Percentiles rank a stretch among this genome's conserved stretches.
These are phyloP conservation scores for Boletus coffeatus DNA, from an alignment of 1,284 basidiomycete species.

Conservation along the genomic window DNA sequence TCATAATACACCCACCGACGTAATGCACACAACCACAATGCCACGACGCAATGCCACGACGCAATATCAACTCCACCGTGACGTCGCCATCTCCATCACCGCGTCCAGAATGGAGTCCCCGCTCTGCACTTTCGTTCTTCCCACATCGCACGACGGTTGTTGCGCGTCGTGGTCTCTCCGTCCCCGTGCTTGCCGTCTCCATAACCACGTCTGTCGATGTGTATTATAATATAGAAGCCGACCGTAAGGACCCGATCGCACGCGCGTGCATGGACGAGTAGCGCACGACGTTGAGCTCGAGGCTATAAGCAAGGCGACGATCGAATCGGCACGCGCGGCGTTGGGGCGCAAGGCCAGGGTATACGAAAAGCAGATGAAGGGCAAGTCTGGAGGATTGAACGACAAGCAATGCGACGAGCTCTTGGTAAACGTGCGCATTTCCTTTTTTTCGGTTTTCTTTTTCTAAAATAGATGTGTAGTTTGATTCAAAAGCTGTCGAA, in stretches of 20 bases:
- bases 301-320: constrained; percentile 56
- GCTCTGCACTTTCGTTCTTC: too few relatives aligned
- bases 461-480: constrained; percentile 40
- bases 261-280: constrained; percentile 56
- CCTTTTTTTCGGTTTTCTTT: neutral
- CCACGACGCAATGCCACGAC: too few relatives aligned
- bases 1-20: too few relatives aligned
- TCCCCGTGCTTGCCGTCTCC: too few relatives aligned
- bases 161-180: too few relatives aligned
- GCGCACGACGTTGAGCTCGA: constrained; percentile 64
- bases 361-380: constrained; percentile 77
- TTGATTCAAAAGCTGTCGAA: constrained; percentile 61
- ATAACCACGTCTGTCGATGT: too few relatives aligned
- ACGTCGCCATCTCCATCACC: too few relatives aligned
- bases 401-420: constrained; percentile 73
- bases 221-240: constrained; percentile 48
- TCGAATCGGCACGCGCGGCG: constrained; percentile 61
- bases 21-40: too few relatives aligned
- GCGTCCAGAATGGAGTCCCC: too few relatives aligned
- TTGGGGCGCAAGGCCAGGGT: constrained; percentile 78
- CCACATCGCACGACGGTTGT: too few relatives aligned
- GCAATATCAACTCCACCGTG: too few relatives aligned
- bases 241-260: constrained; percentile 69
- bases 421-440: constrained; percentile 74
- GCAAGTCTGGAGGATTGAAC: constrained; percentile 74